A percentile compares a stretch with the other conserved stretches of the same genome.
Conservation (phyloP, 2,329 filamentous ascomycete genomes). For the Westerdykella ornata region DNA sequence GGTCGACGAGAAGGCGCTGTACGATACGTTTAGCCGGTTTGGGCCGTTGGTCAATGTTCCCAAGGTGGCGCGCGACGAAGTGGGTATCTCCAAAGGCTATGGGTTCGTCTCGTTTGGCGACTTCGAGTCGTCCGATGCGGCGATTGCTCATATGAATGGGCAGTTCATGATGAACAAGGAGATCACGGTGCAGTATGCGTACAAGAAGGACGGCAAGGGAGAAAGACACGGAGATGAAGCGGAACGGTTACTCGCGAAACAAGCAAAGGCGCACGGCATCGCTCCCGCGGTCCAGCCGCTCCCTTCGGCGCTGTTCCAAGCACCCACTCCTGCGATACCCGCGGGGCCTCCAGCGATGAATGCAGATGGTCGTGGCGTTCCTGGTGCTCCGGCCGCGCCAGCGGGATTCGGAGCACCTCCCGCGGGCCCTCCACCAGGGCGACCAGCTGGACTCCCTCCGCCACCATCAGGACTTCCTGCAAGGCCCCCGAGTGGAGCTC, state of each 20-base stretch:
- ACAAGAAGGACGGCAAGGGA: conserved; percentile 98
- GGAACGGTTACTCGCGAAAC: conserved; percentile 81
- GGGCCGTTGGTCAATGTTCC: conserved; percentile 76
- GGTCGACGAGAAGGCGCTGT: conserved; percentile 92
- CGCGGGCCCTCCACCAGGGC: conserved; percentile 19
- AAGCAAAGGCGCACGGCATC: conserved; percentile 92
- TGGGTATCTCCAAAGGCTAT: conserved; percentile 85
- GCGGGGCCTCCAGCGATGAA: conserved; percentile 43
- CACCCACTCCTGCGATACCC: conserved; percentile 24
- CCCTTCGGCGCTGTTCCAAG: conserved; percentile 63
- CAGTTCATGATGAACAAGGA: conserved; percentile 97
- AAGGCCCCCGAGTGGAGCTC: conserved; percentile 63
- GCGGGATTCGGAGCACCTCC: conserved; percentile 38
- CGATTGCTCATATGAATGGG: conserved; percentile 86
- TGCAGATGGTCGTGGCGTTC: conserved; percentile 27
- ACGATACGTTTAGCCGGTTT: conserved; percentile 91
- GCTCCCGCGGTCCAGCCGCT: conserved; percentile 71
- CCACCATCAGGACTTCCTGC: conserved; percentile 57
- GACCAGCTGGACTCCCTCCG: conserved; percentile 47
- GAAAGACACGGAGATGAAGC: conserved; percentile 93
- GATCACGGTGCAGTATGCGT: conserved; percentile 93
- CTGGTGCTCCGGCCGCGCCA: conserved; percentile 37
- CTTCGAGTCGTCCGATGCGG: conserved; percentile 89
- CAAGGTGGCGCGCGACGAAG: conserved; percentile 82
- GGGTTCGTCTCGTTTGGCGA: conserved; percentile 90